Percentiles rank a stretch among this genome's conserved stretches.
Conservation (phyloP, 768 basidiomycete species). For the Hypholoma fasciculare region DNA sequence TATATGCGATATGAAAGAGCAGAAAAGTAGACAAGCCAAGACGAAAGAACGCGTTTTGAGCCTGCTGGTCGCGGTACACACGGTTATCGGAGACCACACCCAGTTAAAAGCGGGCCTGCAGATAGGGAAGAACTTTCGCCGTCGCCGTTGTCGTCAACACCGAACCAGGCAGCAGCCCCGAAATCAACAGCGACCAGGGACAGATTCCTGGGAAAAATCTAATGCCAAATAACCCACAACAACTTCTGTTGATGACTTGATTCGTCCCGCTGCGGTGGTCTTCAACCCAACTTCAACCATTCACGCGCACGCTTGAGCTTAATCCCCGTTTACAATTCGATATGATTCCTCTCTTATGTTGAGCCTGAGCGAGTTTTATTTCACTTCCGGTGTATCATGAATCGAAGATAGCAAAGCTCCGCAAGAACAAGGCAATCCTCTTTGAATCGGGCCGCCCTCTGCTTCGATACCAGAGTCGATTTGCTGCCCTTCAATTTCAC, state of each 20-base stretch:
- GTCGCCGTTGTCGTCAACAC: constrained; percentile 39
- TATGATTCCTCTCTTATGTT: too few species aligned
- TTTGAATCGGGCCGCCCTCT: too few species aligned
- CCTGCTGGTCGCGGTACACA: constrained; percentile 23
- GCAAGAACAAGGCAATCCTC: too few species aligned
- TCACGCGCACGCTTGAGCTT: too few species aligned
- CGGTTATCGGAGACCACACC: constrained; percentile 27
- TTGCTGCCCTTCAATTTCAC: too few species aligned
- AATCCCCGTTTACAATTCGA: too few species aligned
- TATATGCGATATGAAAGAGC: constrained; percentile 26
- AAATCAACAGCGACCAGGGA: constrained; percentile 23
- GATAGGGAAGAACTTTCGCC: constrained; percentile 25
- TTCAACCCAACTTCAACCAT: background rate
- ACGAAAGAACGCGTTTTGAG: constrained; percentile 40
- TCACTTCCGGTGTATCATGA: too few species aligned
- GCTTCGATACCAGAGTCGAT: too few species aligned
- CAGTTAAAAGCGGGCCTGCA: constrained; percentile 32
- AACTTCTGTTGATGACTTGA: background rate
- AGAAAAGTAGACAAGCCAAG: constrained; percentile 31
- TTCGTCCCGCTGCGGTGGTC: background rate
- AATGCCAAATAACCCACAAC: constrained; percentile 12
- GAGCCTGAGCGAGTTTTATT: too few species aligned
- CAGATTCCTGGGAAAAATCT: constrained; percentile 14
- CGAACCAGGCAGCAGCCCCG: constrained; percentile 13
- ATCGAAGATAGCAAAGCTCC: too few species aligned